Evolutionary conservation across 2,329 filamentous ascomycete genomes (phyloP).

Genomic region (Orbilia ellipsospora): DNA sequence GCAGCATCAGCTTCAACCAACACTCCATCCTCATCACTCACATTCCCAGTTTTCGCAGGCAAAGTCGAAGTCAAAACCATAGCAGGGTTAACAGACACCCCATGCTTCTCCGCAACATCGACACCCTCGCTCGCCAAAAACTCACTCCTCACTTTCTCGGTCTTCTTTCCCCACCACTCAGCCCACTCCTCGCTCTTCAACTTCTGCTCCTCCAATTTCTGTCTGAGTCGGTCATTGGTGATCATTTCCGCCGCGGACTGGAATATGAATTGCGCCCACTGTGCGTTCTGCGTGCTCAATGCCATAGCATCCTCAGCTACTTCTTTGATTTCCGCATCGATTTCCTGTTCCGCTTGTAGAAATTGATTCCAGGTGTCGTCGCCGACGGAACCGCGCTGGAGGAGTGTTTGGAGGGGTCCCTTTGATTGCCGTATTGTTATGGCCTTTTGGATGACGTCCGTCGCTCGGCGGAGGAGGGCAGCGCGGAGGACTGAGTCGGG

Average conservation of each 20-base stretch:
- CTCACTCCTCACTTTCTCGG: conserved; percentile 82
- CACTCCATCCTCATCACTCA: conserved; percentile 78
- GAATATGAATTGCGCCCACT: conserved; percentile 96
- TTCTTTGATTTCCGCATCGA: conserved; percentile 89
- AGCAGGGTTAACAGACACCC: conserved; percentile 31
- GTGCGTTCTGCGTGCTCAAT: conserved; percentile 87
- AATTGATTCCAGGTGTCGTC: conserved; percentile 97
- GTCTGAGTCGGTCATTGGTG: conserved; percentile 80
- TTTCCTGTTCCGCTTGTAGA: conserved; percentile 76
- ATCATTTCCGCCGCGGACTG: conserved; percentile 97
- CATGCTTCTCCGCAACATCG: conserved; percentile 60
- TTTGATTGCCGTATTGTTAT: conserved; percentile 89
- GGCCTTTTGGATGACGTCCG: conserved; percentile 92
- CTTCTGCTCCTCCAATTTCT: conserved; percentile 79
- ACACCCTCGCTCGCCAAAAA: conserved; percentile 73
- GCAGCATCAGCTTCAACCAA: conserved; percentile 72
- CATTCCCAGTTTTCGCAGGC: conserved; percentile 60
- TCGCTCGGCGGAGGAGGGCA: conserved; percentile 85
- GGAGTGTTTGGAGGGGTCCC: conserved; percentile 81
- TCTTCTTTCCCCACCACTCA: conserved; percentile 87
- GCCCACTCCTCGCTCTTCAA: conserved; percentile 77
- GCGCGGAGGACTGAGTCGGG: conserved; percentile 89
- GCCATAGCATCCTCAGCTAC: conserved; percentile 92
- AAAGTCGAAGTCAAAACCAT: conserved; percentile 60
- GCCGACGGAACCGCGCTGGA: conserved; percentile 91